Percentiles rank a stretch among this genome's conserved stretches.
Conservation (phyloP, 1,139 yeast species). For the Saccharomyces hybrid region DNA sequence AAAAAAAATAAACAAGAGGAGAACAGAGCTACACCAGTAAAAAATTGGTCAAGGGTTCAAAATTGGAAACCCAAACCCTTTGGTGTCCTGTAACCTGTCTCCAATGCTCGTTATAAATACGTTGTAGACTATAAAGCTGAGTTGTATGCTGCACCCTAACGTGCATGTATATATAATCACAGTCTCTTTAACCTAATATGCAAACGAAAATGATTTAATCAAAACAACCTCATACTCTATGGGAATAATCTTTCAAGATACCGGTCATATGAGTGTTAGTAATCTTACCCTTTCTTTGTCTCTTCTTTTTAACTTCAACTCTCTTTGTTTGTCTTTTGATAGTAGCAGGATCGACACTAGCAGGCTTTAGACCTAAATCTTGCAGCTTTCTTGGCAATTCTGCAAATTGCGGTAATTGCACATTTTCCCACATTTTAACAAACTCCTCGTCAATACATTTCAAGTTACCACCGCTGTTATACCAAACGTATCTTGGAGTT, state of each 20-base stretch:
- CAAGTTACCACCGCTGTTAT: conserved; percentile 67
- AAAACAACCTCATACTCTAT: conserved; percentile 18
- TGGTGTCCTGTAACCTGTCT: conserved; percentile 30
- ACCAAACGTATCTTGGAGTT: conserved; percentile 86
- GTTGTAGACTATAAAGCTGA: neutral
- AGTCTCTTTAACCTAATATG: neutral
- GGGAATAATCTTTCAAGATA: conserved; percentile 73
- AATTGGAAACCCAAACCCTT: conserved; percentile 44
- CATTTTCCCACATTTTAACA: conserved; percentile 68
- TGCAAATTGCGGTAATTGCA: conserved; percentile 73
- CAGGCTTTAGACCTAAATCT: conserved; percentile 86
- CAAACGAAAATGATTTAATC: neutral
- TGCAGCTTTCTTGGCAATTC: conserved; percentile 72
- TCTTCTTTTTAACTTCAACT: conserved; percentile 60
- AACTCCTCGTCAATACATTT: conserved; percentile 79
- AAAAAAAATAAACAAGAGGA: conserved; percentile 4
- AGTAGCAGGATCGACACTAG: conserved; percentile 90
- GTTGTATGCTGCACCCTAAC: neutral
- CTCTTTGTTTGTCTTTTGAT: conserved; percentile 55
- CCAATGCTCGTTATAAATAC: neutral
- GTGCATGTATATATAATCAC: neutral
- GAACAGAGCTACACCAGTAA: neutral
- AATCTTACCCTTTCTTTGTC: conserved; percentile 85
- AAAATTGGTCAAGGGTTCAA: conserved; percentile 23
- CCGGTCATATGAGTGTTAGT: conserved; percentile 97